A percentile compares a stretch with the other conserved stretches of the same genome.
Conservation (phyloP, 1,284 basidiomycete species). For the Ceratobasidium sp. region DNA sequence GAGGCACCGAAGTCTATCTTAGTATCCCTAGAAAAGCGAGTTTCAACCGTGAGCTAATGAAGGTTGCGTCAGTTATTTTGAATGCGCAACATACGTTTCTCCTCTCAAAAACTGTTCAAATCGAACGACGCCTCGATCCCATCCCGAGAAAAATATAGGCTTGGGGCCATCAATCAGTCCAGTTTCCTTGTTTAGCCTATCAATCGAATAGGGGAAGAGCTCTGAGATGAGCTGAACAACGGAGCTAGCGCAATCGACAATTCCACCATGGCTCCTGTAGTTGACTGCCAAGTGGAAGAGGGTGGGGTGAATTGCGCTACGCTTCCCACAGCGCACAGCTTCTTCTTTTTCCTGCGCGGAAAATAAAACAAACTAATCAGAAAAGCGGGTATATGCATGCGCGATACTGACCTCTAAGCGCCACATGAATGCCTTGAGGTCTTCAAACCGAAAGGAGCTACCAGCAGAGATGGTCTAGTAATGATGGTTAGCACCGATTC, state of each 20-base stretch:
- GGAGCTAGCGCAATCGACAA: conserved; percentile 62
- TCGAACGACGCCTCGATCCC: conserved; percentile 45
- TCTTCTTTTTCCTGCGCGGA: neutral
- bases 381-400: neutral
- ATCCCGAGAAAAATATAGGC: conserved; percentile 55
- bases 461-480: conserved; percentile 68
- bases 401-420: conserved; percentile 62
- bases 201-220: conserved; percentile 75
- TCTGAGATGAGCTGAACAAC: conserved; percentile 68
- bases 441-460: conserved; percentile 75
- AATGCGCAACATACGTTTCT: neutral
- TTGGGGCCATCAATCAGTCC: conserved; percentile 61
- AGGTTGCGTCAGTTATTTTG: neutral
- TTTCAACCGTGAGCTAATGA: too few relatives aligned
- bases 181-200: conserved; percentile 55
- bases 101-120: conserved; percentile 66
- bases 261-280: neutral
- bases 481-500: conserved; percentile 34
- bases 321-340: conserved; percentile 41
- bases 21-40: neutral
- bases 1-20: neutral
- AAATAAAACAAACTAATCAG: conserved; percentile 17
- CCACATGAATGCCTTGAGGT: conserved; percentile 53
- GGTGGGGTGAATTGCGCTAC: conserved; percentile 54
- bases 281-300: conserved; percentile 58